Conservation (phyloP, 441 rosid genomes). For the Populus hybrid region DNA sequence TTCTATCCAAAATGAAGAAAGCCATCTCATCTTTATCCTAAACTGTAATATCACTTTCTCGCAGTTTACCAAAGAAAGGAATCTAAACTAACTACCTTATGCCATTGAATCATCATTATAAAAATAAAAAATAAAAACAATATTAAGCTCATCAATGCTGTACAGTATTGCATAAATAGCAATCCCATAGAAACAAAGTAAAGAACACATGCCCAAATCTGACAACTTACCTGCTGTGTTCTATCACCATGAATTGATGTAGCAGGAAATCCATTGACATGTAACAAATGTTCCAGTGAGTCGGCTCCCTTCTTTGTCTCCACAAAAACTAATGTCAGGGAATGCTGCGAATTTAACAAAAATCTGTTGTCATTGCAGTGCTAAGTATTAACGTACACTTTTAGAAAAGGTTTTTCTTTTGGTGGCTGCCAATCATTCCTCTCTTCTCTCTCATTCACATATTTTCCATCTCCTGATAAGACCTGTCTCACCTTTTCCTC, state of each 20-base stretch:
- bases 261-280: slow-evolving; percentile 65
- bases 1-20: not conserved
- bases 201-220: not conserved
- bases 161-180: not conserved
- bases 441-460: not conserved
- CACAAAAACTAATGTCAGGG: slow-evolving; percentile 78
- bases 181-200: not conserved
- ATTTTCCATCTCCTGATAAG: not conserved
- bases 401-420: not conserved
- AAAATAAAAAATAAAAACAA: too few species aligned
- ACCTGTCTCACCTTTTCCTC: not conserved
- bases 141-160: not conserved
- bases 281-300: slow-evolving; percentile 67
- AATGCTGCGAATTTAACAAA: slow-evolving; percentile 41
- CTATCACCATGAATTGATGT: slow-evolving; percentile 84
- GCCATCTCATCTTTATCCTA: not conserved
- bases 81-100: slow-evolving; percentile 1
- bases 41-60: not conserved
- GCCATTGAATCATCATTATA: not conserved
- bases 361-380: not conserved
- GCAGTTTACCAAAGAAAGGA: not conserved
- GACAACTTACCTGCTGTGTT: slow-evolving; percentile 44
- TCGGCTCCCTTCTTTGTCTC: slow-evolving; percentile 86
- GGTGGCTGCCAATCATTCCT: not conserved
- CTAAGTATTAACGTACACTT: not conserved